Evolutionary conservation across 495 filamentous ascomycete species (phyloP).

Genomic region (Aspergillus nanangensis): DNA sequence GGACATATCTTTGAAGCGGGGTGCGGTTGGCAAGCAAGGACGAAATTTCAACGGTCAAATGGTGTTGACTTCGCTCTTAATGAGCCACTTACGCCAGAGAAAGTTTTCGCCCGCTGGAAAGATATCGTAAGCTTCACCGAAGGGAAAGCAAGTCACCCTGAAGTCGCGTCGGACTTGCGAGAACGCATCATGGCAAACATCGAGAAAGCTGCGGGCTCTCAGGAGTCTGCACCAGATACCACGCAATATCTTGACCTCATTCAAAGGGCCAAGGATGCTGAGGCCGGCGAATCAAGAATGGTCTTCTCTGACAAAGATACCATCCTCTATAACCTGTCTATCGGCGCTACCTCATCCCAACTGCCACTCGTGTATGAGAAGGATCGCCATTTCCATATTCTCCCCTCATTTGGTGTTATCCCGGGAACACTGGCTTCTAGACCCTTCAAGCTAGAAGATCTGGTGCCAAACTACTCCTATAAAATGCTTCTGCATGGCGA

Average conservation of each 20-base stretch:
- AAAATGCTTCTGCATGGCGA: constrained; percentile 99
- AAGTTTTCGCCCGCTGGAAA: constrained; percentile 71
- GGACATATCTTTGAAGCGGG: constrained; percentile 94
- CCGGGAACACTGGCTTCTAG: constrained; percentile 83
- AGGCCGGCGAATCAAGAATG: constrained; percentile 71
- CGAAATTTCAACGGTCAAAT: constrained; percentile 90
- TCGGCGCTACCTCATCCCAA: constrained; percentile 91
- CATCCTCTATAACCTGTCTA: constrained; percentile 91
- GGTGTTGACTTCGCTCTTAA: constrained; percentile 92
- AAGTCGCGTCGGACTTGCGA: constrained; percentile 67
- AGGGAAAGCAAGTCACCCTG: constrained; percentile 83
- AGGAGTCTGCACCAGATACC: no score
- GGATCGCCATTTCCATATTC: constrained; percentile 80
- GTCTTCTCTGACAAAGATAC: constrained; percentile 79
- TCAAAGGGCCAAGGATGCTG: constrained; percentile 66
- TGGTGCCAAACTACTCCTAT: constrained; percentile 91
- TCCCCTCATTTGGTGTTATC: constrained; percentile 93
- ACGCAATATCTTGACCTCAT: no score
- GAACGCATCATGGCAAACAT: constrained; percentile 63
- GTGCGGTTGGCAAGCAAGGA: constrained; percentile 87
- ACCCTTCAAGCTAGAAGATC: constrained; percentile 75
- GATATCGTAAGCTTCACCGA: constrained; percentile 84
- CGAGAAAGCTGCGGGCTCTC: no score
- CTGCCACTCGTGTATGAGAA: constrained; percentile 86
- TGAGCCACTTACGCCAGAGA: constrained; percentile 81